Evolutionary conservation across 1,284 basidiomycete genomes (phyloP).

Genomic region (Ceratobasidium sp.): DNA sequence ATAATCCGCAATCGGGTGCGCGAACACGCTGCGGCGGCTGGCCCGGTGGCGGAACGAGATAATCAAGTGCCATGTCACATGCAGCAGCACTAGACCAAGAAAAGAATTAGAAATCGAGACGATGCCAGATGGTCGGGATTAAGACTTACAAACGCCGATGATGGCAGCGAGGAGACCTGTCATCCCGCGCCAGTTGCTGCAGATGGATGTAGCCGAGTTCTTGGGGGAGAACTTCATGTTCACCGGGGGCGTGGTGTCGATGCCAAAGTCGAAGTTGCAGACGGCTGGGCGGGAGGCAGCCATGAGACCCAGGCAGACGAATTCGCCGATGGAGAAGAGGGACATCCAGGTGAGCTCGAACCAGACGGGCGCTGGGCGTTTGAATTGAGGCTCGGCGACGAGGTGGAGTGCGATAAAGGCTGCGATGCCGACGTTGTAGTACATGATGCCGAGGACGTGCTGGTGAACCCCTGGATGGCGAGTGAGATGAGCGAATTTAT

Average conservation of each 20-base stretch:
- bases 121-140: neutral
- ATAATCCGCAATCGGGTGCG: slow-evolving; percentile 38
- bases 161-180: slow-evolving; percentile 40
- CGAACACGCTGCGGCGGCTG: slow-evolving; percentile 17
- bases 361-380: slow-evolving; percentile 50
- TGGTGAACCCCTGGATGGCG: neutral
- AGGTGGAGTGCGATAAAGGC: slow-evolving; percentile 56
- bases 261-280: slow-evolving; percentile 32
- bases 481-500: neutral
- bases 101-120: neutral
- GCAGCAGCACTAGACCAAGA: slow-evolving; percentile 14
- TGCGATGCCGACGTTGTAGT: slow-evolving; percentile 47
- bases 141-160: slow-evolving; percentile 41
- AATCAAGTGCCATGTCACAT: slow-evolving; percentile 29
- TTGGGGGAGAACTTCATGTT: slow-evolving; percentile 1
- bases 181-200: slow-evolving; percentile 48
- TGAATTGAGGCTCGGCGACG: slow-evolving; percentile 52
- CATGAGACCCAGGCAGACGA: slow-evolving; percentile 45
- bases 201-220: slow-evolving; percentile 44
- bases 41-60: slow-evolving; percentile 13
- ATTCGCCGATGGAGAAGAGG: slow-evolving; percentile 40
- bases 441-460: slow-evolving; percentile 12
- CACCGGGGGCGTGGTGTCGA: neutral
- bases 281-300: slow-evolving; percentile 33
- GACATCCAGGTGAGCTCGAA: slow-evolving; percentile 47